Conservation (phyloP, 129 eudicot genomes). For the Ambrosia artemisiifolia region DNA sequence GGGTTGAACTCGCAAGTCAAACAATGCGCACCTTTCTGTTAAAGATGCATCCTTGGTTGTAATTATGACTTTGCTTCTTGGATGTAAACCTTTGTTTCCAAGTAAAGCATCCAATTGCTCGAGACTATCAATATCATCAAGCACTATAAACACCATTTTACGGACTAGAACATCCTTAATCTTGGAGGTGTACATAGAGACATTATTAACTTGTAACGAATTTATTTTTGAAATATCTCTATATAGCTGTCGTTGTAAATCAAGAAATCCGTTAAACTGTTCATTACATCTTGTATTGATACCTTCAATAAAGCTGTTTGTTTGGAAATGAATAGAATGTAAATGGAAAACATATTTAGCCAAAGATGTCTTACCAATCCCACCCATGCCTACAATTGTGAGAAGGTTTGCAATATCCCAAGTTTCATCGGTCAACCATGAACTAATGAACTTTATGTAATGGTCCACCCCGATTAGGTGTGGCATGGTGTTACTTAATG, state of each 20-base stretch:
- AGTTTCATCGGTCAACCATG: slow-evolving; percentile 24
- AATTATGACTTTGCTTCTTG: too few relatives aligned
- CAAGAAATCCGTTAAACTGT: slow-evolving; percentile 13
- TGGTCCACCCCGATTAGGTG: slow-evolving; percentile 21
- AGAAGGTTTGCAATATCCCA: not conserved
- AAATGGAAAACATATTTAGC: not conserved
- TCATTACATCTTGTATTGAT: not conserved
- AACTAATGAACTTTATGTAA: slow-evolving; percentile 8
- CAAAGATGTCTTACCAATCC: slow-evolving; percentile 33
- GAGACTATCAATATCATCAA: slow-evolving; percentile 19
- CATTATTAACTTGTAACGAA: not conserved
- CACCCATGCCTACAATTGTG: slow-evolving; percentile 25
- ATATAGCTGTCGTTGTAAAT: slow-evolving; percentile 29
- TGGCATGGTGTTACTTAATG: not conserved
- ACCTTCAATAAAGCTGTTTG: slow-evolving; percentile 21
- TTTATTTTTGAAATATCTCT: not conserved
- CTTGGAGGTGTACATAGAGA: slow-evolving; percentile 10
- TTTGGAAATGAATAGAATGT: not conserved
- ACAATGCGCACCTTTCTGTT: not conserved
- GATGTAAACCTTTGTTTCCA: too few relatives aligned
- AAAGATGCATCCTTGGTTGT: not conserved
- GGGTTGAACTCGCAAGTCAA: not conserved
- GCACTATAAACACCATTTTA: slow-evolving; percentile 23
- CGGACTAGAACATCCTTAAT: slow-evolving; percentile 9
- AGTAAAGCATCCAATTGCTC: not conserved